Evolutionary conservation across 129 eudicot species (phyloP).

Genomic region (Centrapalus pauciflorus): DNA sequence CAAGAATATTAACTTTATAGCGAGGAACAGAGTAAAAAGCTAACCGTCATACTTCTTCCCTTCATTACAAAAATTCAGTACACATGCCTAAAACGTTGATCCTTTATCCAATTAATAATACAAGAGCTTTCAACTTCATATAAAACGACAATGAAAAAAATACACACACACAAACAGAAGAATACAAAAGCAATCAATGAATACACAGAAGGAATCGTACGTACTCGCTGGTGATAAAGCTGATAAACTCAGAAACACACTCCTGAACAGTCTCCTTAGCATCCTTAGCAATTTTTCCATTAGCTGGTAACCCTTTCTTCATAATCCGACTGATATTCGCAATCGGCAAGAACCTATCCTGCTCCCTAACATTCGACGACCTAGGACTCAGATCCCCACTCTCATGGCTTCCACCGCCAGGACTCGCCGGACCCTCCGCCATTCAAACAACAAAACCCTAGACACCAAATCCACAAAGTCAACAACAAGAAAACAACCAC

Average conservation of each 20-base stretch:
- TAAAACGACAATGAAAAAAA: neutral
- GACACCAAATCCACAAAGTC: conserved; percentile 6
- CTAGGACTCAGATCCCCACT: conserved; percentile 65
- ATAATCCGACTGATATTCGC: conserved; percentile 83
- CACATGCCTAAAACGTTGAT: neutral
- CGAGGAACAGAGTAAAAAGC: neutral
- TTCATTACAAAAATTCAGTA: neutral
- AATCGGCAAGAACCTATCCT: conserved; percentile 72
- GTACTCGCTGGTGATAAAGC: conserved; percentile 89
- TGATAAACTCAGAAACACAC: conserved; percentile 81
- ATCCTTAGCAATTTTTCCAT: conserved; percentile 83
- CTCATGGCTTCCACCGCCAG: conserved; percentile 64
- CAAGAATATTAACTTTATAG: neutral
- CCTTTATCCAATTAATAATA: neutral
- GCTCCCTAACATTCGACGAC: conserved; percentile 55
- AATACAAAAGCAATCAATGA: neutral
- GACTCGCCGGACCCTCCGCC: conserved; percentile 61
- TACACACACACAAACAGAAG: neutral
- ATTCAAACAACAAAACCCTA: conserved; percentile 31
- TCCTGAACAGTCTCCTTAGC: conserved; percentile 90
- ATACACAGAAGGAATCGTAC: neutral
- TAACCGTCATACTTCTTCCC: neutral
- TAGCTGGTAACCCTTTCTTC: conserved; percentile 82
- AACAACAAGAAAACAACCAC: neutral
- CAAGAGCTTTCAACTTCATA: neutral